phyloP scores from a whole-genome alignment of 2,329 filamentous ascomycete species.

The Botrytis aclada region DNA sequence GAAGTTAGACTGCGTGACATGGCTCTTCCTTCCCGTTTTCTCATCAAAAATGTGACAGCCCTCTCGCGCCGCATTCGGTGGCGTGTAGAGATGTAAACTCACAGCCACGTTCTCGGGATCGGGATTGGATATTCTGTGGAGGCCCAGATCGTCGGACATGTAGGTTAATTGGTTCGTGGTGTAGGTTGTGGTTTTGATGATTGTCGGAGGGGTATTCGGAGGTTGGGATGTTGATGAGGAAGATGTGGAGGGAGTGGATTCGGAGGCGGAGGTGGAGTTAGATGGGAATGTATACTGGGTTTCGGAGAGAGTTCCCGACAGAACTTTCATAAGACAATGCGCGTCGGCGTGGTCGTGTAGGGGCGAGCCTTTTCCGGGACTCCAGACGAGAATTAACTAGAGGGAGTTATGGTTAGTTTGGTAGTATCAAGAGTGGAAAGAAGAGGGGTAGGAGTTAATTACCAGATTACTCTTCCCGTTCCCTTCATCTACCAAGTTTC shows the following conservation, averaged over 20 bases:
- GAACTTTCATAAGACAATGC: slow-evolving; percentile 85
- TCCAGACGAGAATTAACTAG: slow-evolving; percentile 92
- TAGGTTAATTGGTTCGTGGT: slow-evolving; percentile 75
- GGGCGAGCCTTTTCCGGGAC: slow-evolving; percentile 74
- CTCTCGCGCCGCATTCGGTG: slow-evolving; percentile 79
- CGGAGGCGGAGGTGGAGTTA: slow-evolving; percentile 37
- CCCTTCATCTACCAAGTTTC: slow-evolving; percentile 86
- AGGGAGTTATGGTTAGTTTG: neutral
- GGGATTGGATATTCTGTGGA: slow-evolving; percentile 79
- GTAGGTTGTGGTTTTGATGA: slow-evolving; percentile 67
- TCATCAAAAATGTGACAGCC: slow-evolving; percentile 82
- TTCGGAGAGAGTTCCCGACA: slow-evolving; percentile 76
- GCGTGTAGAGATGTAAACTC: slow-evolving; percentile 84
- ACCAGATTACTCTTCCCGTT: slow-evolving; percentile 64
- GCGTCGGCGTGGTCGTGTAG: slow-evolving; percentile 88
- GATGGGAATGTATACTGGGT: slow-evolving; percentile 54
- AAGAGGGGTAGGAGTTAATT: slow-evolving; percentile 16
- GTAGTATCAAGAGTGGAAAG: neutral
- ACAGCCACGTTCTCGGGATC: slow-evolving; percentile 71
- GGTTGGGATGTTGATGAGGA: slow-evolving; percentile 59
- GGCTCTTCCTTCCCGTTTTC: slow-evolving; percentile 68
- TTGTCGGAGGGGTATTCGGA: slow-evolving; percentile 50
- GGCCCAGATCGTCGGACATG: slow-evolving; percentile 85
- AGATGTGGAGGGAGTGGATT: neutral
- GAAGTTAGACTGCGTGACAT: slow-evolving; percentile 68